phyloP scores from a whole-genome alignment of 2,329 filamentous ascomycete genomes.

The Diaporthe helianthi region DNA sequence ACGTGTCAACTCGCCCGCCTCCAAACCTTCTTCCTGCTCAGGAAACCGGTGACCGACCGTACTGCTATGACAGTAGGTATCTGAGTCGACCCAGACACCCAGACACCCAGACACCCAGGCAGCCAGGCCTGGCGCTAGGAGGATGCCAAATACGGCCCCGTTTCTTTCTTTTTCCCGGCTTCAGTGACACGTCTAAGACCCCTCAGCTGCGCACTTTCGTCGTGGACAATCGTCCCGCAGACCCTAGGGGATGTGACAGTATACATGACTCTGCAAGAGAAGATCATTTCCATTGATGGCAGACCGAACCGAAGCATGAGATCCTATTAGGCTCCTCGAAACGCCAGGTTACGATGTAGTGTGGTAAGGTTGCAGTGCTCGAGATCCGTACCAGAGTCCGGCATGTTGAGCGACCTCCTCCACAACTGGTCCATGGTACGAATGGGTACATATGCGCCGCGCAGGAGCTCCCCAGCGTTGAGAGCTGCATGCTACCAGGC shows the following conservation, averaged over 20 bases:
- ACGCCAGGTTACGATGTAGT: background rate
- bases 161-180: background rate
- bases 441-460: slow-evolving; percentile 16
- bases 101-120: too few relatives aligned
- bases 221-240: background rate
- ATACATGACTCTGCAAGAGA: slow-evolving; percentile 4
- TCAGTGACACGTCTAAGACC: background rate
- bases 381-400: slow-evolving; percentile 10
- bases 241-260: background rate
- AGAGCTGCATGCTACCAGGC: background rate
- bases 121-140: background rate
- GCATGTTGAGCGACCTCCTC: background rate
- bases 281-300: slow-evolving; percentile 9
- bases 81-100: background rate
- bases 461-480: background rate
- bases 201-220: background rate
- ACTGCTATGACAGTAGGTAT: background rate
- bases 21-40: too few relatives aligned
- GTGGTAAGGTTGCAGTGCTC: slow-evolving; percentile 7
- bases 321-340: background rate
- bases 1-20: background rate
- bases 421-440: background rate
- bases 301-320: background rate
- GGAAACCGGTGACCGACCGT: background rate
- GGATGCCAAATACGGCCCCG: background rate